Evolutionary conservation across 179 eudicot genomes (phyloP).

Genomic region (Silene coronaria): DNA sequence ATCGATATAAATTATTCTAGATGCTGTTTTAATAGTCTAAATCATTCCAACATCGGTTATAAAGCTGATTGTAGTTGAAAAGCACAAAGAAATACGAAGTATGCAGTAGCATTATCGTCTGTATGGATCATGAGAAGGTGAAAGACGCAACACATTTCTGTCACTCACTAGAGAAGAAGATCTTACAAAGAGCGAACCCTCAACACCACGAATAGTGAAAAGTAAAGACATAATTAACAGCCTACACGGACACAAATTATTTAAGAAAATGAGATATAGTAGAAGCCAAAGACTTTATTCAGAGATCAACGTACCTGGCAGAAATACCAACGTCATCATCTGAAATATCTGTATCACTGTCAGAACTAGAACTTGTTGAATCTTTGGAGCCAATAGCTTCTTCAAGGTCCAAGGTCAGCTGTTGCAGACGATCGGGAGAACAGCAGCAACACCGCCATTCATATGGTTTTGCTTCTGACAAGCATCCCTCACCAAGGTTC

Average conservation of each 20-base stretch:
- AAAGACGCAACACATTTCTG: neutral
- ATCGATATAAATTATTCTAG: neutral
- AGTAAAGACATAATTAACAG: neutral
- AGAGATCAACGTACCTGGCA: conserved; percentile 42
- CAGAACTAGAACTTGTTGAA: conserved; percentile 54
- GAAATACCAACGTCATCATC: conserved; percentile 42
- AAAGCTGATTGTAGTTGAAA: neutral
- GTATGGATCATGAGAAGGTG: neutral
- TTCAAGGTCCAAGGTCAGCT: conserved; percentile 46
- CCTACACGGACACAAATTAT: neutral
- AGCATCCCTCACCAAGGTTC: conserved; percentile 56
- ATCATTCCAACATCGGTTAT: neutral
- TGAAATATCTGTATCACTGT: conserved; percentile 63
- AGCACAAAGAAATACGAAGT: neutral
- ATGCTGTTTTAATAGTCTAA: neutral
- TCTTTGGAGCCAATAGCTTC: conserved; percentile 41
- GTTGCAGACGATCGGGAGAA: conserved; percentile 53
- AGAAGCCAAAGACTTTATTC: conserved; percentile 1
- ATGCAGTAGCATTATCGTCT: neutral
- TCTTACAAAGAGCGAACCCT: conserved; percentile 3
- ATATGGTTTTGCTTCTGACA: conserved; percentile 29
- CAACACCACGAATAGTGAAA: neutral
- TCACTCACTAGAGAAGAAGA: neutral
- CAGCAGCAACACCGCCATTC: conserved; percentile 82
- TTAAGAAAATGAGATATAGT: neutral